Conservation (phyloP, 208 protist species). For the Tritrichomonas musculus region DNA sequence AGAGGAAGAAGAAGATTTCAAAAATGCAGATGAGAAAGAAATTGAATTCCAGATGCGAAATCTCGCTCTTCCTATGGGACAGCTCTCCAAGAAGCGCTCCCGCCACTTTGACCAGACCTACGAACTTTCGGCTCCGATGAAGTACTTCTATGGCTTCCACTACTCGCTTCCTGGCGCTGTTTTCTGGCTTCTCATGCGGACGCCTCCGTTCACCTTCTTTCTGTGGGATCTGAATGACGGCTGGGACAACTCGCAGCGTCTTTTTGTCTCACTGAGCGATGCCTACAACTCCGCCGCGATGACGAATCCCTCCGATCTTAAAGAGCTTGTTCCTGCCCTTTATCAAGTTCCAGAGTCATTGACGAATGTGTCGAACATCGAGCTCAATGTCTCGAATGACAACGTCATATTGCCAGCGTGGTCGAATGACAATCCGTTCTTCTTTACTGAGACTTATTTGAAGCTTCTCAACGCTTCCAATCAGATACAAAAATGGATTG, state of each 20-base stretch:
- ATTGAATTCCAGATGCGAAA: not conserved
- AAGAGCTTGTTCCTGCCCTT: not conserved
- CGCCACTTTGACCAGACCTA: not conserved
- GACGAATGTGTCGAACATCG: not conserved
- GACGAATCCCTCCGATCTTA: not conserved
- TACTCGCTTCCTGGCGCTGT: not conserved
- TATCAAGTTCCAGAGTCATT: not conserved
- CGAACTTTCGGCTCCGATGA: not conserved
- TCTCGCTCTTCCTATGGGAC: not conserved
- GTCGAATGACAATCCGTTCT: not conserved
- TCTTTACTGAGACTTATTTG: not conserved
- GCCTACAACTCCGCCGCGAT: not conserved
- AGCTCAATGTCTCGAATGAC: not conserved
- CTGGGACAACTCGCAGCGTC: not conserved
- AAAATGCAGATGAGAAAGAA: too few relatives aligned
- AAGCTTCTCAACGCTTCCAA: not conserved
- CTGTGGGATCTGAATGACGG: not conserved
- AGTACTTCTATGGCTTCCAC: slow-evolving; percentile 14
- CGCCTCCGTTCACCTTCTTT: not conserved
- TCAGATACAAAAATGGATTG: not conserved
- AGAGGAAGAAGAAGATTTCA: too few relatives aligned
- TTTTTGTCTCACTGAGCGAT: not conserved
- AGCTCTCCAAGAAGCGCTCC: not conserved
- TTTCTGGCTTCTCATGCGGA: not conserved
- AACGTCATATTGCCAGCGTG: not conserved